Conservation (phyloP, 78 protist species). For the Dictyostelium discoideum region dicty_2.7 NC_007089.4:2557001-2557500, state of each 20-base stretch:
- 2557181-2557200: conserved; percentile 37
- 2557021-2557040: background rate
- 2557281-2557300: conserved; percentile 32
- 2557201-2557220: conserved; percentile 21
- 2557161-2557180: conserved; percentile 16
- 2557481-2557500: conserved; percentile 18
- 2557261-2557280: conserved; percentile 44
- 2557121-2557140: background rate
- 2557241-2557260: conserved; percentile 49
- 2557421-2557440: background rate
- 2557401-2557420: background rate
- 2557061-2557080: background rate
- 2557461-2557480: conserved; percentile 19
- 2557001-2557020: conserved; percentile 31
- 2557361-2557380: background rate
- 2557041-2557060: background rate
- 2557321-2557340: background rate
- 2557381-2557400: conserved; percentile 10
- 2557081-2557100: background rate
- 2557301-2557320: conserved; percentile 43
- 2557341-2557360: background rate
- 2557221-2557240: conserved; percentile 25
- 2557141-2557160: background rate
- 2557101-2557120: background rate
- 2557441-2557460: background rate